Evolutionary conservation across 2,329 filamentous ascomycete species (phyloP).

Genomic region (Endothia cerciana): DNA sequence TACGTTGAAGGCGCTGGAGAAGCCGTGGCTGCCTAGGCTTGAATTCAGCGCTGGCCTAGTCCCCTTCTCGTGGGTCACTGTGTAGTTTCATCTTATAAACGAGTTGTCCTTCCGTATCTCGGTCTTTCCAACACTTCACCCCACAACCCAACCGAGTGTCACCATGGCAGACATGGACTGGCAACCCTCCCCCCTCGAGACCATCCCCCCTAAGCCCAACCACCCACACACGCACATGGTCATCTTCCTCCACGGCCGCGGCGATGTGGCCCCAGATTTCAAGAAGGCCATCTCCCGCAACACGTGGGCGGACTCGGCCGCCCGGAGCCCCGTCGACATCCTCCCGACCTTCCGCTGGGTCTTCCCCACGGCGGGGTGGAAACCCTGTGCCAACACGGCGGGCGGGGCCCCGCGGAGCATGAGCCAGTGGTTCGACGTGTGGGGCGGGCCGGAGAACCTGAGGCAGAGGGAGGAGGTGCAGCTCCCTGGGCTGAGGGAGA

Average conservation of each 20-base stretch:
- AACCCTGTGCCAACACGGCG: conserved; percentile 29
- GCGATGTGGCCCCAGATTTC: conserved; percentile 44
- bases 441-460: conserved; percentile 44
- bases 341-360: conserved; percentile 55
- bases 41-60: no score
- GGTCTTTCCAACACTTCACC: no score
- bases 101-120: no score
- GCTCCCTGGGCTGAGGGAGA: conserved; percentile 44
- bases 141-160: no score
- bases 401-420: conserved; percentile 32
- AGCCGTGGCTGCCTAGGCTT: no score
- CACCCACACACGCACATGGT: conserved; percentile 46
- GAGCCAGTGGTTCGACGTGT: conserved; percentile 58
- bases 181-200: no score
- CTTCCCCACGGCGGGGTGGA: conserved; percentile 43
- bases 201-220: conserved; percentile 27
- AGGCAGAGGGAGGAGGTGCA: conserved; percentile 48
- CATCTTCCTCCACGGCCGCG: conserved; percentile 51
- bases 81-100: no score
- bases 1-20: no score
- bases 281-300: conserved; percentile 34
- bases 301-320: conserved; percentile 35
- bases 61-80: no score
- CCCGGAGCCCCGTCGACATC: conserved; percentile 41
- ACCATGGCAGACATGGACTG: no score